phyloP scores from a whole-genome alignment of 2,329 filamentous ascomycete genomes.

The Diplodia seriata region DNA sequence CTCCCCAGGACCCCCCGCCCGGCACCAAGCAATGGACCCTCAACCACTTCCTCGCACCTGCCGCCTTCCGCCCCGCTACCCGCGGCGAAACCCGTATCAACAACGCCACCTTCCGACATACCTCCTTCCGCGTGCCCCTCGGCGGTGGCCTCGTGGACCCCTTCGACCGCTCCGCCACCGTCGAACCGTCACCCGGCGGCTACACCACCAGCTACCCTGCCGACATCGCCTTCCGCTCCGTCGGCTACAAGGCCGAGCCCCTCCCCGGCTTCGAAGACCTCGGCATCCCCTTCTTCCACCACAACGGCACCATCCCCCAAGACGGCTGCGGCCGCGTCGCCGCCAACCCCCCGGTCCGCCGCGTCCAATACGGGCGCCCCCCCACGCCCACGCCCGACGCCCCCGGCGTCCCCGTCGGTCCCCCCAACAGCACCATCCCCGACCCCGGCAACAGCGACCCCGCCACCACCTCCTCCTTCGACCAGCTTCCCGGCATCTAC shows the following conservation, averaged over 20 bases:
- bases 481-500: conserved; percentile 76
- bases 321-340: conserved; percentile 78
- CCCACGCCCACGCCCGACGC: conserved; percentile 76
- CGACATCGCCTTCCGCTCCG: conserved; percentile 84
- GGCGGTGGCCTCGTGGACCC: conserved; percentile 41
- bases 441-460: conserved; percentile 82
- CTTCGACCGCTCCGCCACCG: conserved; percentile 60
- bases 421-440: conserved; percentile 73
- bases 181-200: conserved; percentile 48
- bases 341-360: conserved; percentile 64
- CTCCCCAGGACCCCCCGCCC: conserved; percentile 46
- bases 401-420: conserved; percentile 79
- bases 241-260: conserved; percentile 86
- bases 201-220: conserved; percentile 63
- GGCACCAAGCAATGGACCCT: conserved; percentile 78
- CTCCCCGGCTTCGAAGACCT: conserved; percentile 76
- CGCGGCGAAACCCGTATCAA: conserved; percentile 60
- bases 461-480: conserved; percentile 60
- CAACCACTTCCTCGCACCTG: conserved; percentile 83
- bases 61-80: conserved; percentile 65
- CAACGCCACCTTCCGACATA: conserved; percentile 70
- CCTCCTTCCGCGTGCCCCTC: conserved; percentile 40
- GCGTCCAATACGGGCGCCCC: conserved; percentile 83
- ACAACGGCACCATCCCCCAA: conserved; percentile 79
- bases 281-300: conserved; percentile 78